Evolutionary conservation across 2,329 filamentous ascomycete species (phyloP).

Genomic region (Colletotrichum sp.): DNA sequence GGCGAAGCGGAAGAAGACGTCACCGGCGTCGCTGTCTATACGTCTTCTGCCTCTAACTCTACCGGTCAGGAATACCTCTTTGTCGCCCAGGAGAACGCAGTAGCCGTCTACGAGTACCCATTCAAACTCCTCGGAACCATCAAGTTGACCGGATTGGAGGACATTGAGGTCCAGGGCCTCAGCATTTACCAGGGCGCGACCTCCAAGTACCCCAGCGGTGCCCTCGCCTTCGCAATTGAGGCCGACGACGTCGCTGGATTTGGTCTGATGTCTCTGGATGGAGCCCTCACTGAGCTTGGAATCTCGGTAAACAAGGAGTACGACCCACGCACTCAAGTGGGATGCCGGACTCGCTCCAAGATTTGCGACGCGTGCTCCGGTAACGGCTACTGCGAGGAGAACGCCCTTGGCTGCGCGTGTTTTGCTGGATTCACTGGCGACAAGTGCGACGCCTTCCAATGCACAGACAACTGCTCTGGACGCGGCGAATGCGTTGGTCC

Average conservation of each 20-base stretch:
- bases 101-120: conserved; percentile 42
- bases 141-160: conserved; percentile 39
- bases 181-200: conserved; percentile 43
- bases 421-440: conserved; percentile 46
- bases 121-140: conserved; percentile 41
- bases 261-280: conserved; percentile 41
- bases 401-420: conserved; percentile 38
- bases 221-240: conserved; percentile 45
- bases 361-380: conserved; percentile 38
- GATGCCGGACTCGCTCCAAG: conserved; percentile 26
- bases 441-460: conserved; percentile 39
- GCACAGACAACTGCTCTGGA: conserved; percentile 43
- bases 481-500: conserved; percentile 46
- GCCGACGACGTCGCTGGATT: conserved; percentile 43
- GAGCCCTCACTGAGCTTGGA: conserved; percentile 33
- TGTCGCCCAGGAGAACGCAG: conserved; percentile 38
- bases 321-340: conserved; percentile 33
- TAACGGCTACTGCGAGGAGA: conserved; percentile 41
- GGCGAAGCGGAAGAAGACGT: conserved; percentile 41
- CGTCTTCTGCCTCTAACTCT: conserved; percentile 29
- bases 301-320: conserved; percentile 42
- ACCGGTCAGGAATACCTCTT: conserved; percentile 42
- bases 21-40: conserved; percentile 46
- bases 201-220: conserved; percentile 38
- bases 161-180: conserved; percentile 47